Conservation (phyloP, 176 grass and related monocot genomes). For the Phyllostachys edulis region DNA sequence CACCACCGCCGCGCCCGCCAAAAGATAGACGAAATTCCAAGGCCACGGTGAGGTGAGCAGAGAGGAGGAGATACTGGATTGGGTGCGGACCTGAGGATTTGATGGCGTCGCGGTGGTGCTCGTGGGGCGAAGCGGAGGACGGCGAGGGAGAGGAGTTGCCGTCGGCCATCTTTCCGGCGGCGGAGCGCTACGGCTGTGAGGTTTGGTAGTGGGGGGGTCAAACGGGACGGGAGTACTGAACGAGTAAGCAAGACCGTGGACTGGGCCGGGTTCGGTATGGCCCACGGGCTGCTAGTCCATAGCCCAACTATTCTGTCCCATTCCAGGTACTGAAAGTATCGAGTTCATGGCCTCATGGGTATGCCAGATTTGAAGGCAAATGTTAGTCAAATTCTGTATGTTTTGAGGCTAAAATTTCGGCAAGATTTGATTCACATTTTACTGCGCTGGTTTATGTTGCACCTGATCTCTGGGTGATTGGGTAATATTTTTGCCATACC, state of each 20-base stretch:
- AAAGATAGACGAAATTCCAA: constrained; percentile 22
- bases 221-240: neutral
- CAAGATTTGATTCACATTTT: neutral
- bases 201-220: neutral
- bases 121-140: constrained; percentile 19
- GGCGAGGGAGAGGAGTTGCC: constrained; percentile 30
- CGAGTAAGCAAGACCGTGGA: neutral
- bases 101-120: constrained; percentile 50
- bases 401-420: neutral
- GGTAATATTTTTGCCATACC: neutral
- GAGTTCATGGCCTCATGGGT: neutral
- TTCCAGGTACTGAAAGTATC: neutral
- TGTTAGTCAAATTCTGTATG: neutral
- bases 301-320: neutral
- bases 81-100: constrained; percentile 56
- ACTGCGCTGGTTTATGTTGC: neutral
- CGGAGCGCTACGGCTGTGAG: constrained; percentile 19
- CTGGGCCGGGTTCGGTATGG: neutral
- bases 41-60: constrained; percentile 9
- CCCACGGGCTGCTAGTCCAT: neutral
- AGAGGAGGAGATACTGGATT: neutral
- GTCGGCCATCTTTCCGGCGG: constrained; percentile 58
- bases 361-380: neutral
- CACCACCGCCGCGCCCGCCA: neutral
- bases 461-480: neutral